Conservation (phyloP, 345 rosid species). For the Rhodamnia argentea region DNA sequence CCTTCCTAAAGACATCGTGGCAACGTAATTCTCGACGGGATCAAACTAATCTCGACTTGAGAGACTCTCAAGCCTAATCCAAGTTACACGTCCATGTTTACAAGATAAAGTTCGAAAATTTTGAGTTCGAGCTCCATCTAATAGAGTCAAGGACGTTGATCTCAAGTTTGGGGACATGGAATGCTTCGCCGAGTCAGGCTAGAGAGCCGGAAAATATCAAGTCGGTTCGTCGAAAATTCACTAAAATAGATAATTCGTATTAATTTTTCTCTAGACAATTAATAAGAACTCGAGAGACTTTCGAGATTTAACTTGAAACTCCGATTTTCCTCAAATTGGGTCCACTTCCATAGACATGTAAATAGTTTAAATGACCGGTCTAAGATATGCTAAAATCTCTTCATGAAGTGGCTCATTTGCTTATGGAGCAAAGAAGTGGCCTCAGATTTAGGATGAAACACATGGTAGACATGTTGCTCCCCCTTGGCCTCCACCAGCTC, state of each 20-base stretch:
- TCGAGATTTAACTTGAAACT: not conserved
- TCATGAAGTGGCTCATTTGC: slow-evolving; percentile 40
- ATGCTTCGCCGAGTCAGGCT: not conserved
- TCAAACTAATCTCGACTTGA: not conserved
- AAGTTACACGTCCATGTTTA: not conserved
- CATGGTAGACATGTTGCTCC: slow-evolving; percentile 43
- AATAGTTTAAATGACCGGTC: not conserved
- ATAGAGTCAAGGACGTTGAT: not conserved
- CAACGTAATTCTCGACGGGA: too few species aligned
- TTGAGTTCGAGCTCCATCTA: not conserved
- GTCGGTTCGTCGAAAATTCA: not conserved
- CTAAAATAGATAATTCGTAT: not conserved
- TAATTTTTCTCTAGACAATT: not conserved
- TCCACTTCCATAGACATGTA: not conserved
- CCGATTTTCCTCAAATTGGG: not conserved
- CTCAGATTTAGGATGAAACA: slow-evolving; percentile 29
- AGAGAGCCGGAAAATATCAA: not conserved
- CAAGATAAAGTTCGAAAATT: not conserved
- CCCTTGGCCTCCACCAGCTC: slow-evolving; percentile 24
- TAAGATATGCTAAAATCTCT: not conserved
- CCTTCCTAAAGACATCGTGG: not conserved
- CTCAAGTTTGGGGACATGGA: not conserved
- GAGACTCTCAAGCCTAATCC: not conserved
- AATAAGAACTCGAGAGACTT: not conserved
- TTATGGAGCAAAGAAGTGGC: slow-evolving; percentile 39